Evolutionary conservation across 2,329 filamentous ascomycete genomes (phyloP).

Genomic region (Diplocarpon rosae): DNA sequence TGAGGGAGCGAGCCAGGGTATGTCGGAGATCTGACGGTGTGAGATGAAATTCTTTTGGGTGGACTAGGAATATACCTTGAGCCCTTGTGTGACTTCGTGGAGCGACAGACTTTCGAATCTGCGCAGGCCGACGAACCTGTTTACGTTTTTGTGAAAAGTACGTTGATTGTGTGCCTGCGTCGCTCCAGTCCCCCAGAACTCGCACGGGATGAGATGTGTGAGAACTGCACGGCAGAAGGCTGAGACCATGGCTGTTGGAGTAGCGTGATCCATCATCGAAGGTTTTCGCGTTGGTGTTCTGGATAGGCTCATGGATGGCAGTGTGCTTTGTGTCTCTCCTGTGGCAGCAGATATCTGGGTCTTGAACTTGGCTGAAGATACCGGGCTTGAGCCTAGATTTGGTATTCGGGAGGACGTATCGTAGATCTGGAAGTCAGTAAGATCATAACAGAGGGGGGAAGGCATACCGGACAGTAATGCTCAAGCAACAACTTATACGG

Average conservation of each 20-base stretch:
- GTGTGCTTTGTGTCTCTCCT: conserved; percentile 1
- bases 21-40: conserved; percentile 45
- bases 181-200: conserved; percentile 58
- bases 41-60: background rate
- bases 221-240: conserved; percentile 77
- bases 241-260: conserved; percentile 58
- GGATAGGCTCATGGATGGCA: conserved; percentile 17
- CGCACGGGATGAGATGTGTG: conserved; percentile 58
- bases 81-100: conserved; percentile 62
- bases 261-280: conserved; percentile 54
- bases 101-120: conserved; percentile 73
- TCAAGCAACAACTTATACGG: conserved; percentile 69
- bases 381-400: conserved; percentile 10
- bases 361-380: conserved; percentile 17
- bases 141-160: conserved; percentile 54
- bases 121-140: conserved; percentile 65
- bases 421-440: conserved; percentile 10
- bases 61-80: conserved; percentile 47
- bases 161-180: conserved; percentile 47
- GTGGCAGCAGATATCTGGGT: conserved; percentile 13
- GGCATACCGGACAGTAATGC: conserved; percentile 61
- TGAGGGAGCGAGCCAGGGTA: conserved; percentile 62
- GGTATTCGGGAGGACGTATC: background rate
- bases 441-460: background rate
- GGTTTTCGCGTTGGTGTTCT: conserved; percentile 26